Conservation (phyloP, 495 filamentous ascomycete genomes). For the Halenospora varia region DNA sequence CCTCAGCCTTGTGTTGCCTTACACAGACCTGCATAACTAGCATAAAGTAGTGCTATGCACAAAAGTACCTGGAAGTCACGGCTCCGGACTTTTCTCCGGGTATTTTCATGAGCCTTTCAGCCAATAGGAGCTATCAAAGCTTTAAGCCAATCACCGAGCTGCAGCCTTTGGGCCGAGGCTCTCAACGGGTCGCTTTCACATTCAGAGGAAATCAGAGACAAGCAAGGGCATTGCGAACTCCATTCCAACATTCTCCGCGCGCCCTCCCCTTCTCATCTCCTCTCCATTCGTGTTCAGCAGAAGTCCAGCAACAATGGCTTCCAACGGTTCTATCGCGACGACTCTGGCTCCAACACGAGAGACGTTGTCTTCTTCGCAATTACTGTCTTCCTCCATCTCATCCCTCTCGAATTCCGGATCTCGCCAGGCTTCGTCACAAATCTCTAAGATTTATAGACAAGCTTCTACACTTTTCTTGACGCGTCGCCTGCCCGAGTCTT, state of each 20-base stretch:
- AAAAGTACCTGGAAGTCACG: neutral
- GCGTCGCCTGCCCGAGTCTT: constrained; percentile 81
- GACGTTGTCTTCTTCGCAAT: constrained; percentile 24
- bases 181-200: constrained; percentile 10
- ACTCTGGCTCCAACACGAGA: constrained; percentile 29
- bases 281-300: neutral
- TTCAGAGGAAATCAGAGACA: neutral
- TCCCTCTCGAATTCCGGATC: constrained; percentile 45
- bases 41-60: neutral
- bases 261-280: constrained; percentile 2
- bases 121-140: no score
- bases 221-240: constrained; percentile 7
- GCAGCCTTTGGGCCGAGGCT: constrained; percentile 11
- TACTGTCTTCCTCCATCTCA: constrained; percentile 43
- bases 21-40: neutral
- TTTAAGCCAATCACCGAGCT: neutral
- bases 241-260: constrained; percentile 12
- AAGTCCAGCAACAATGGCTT: constrained; percentile 30
- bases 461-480: constrained; percentile 89
- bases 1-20: neutral
- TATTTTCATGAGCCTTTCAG: no score
- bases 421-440: constrained; percentile 50
- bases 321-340: constrained; percentile 35
- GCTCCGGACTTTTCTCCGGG: no score
- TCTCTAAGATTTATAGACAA: constrained; percentile 83